Evolutionary conservation across 345 rosid species (phyloP), one percentile per base, ranked within the genome.

Genomic region (Populus tremula): DNA sequence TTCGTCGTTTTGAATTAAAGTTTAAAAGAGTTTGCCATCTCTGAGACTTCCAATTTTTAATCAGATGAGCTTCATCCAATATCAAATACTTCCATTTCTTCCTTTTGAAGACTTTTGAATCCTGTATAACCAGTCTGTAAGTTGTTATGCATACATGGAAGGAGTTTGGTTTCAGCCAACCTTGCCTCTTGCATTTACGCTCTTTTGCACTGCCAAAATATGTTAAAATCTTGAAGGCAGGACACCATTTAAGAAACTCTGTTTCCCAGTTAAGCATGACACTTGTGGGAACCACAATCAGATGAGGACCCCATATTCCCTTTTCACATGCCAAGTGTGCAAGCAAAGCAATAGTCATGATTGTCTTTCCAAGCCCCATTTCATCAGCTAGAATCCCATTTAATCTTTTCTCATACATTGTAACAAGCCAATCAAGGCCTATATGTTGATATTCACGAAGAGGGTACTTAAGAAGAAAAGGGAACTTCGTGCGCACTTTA

Each of bases 201-300:
- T 96, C 99, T 82, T 92, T 96, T 69, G 99, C 98, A 88, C 92
- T 96, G 81, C 99, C 99, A 83, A 94, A 96, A 87, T 96, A 96
- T 67, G 99, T 96, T 71, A 96, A 91, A 77, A 96, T 96, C 87
- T 96, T 96, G 81, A 96, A 94, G 69, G 99, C 99, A 81, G 99
- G 99, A 86, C 97, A 92, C 99, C 99, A 96, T 82, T 93, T 96
- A 80, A 96, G 95, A 89, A 96, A 96, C 82, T 96, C 99, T 76
- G 99, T 96, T 90, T 96, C 99, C 99, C 99, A 96, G 82, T 96
- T 96, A 73, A 96, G 98, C 99, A 96, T 94, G 78, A 96, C 99
- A 89, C 98, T 96, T 53, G 99, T 96, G 65, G 99, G 99, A 87
- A 96, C 99, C 80, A 96, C 97, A 75, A 96, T 96, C 59, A 96